Evolutionary conservation across 805 yeast genomes (phyloP), one percentile per base, ranked within the genome.

Genomic region (Yarrowia alimentaria): DNA sequence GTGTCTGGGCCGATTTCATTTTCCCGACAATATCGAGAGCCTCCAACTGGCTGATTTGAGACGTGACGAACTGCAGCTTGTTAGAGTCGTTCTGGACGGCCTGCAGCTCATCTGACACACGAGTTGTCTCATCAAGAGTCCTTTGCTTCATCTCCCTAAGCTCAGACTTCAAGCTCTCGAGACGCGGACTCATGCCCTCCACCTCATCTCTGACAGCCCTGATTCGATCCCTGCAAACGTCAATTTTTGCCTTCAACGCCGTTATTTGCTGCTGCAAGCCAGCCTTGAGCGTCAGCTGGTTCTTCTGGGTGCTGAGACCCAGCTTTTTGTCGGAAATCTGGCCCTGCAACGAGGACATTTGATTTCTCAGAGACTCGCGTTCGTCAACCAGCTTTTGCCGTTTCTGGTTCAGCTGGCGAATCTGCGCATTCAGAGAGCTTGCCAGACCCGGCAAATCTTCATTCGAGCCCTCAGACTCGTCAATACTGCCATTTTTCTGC

Each of bases 291-390:
- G 72, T 61, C 22, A 78, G 65, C 5, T 78, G 65, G 38, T 68
- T 70, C 58, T 81, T 85, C 52, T 79, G 61, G 34, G 75, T 72
- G 56, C 78, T 76, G 19, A 85, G 74, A 3, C 61, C 58, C 34
- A 83, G 62, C 57, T 71, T 70, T 49, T 74, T 71, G 57, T 81
- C 85, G 53, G 79, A 79, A 11, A 80, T 64, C 26, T 64, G 64
- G 25, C 68, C 72, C 53, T 81, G 83, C 17, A 80, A 56, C 11
- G 69, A 64, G 6, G 69, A 67, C 16, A 75, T 51, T 28, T 75
- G 78, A 33, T 70, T 69, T 19, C 75, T 73, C 7, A 64, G 62
- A 4, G 59, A 51, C 43, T 79, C 83, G 56, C 74, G 74, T 6
- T 69, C 68, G 17, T 75, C 77, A 3, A 56, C 57, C 6, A 72